phyloP scores from a whole-genome alignment of 2,329 filamentous ascomycete genomes.

The Alternaria gaisen region DNA sequence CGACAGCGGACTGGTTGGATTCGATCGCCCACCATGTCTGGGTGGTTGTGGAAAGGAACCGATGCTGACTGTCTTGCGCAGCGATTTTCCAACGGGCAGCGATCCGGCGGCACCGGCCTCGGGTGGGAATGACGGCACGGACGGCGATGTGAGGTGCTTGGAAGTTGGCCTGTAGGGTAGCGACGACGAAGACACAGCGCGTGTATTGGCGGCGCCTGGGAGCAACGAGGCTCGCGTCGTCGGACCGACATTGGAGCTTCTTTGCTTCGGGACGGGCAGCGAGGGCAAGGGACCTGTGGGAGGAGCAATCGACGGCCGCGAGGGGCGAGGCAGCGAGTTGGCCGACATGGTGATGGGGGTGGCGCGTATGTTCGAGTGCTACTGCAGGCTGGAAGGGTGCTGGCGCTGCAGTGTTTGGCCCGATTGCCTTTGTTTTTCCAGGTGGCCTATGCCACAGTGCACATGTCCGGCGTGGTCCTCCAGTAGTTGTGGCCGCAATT shows the following conservation, averaged over 20 bases:
- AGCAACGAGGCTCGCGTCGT: conserved; percentile 43
- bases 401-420: conserved; percentile 22
- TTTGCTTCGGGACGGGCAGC: conserved; percentile 75
- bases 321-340: conserved; percentile 72
- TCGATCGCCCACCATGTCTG: conserved; percentile 62
- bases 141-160: conserved; percentile 45
- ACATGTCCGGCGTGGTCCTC: conserved; percentile 37
- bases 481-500: conserved; percentile 10
- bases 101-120: conserved; percentile 48
- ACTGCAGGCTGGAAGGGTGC: conserved; percentile 10
- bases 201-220: conserved; percentile 34
- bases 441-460: conserved; percentile 30
- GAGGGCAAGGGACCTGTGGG: conserved; percentile 77
- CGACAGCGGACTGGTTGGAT: conserved; percentile 63
- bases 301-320: conserved; percentile 69
- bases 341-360: conserved; percentile 53
- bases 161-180: conserved; percentile 38
- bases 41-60: conserved; percentile 93
- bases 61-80: conserved; percentile 91
- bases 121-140: conserved; percentile 60
- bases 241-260: conserved; percentile 61
- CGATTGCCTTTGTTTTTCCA: conserved; percentile 21
- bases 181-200: conserved; percentile 47
- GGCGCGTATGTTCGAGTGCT: conserved; percentile 14
- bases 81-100: conserved; percentile 65